Evolutionary conservation across 257 asterid genomes (phyloP), one percentile per base, ranked within the genome.

Genomic region (Fraxinus quadrangulata): DNA sequence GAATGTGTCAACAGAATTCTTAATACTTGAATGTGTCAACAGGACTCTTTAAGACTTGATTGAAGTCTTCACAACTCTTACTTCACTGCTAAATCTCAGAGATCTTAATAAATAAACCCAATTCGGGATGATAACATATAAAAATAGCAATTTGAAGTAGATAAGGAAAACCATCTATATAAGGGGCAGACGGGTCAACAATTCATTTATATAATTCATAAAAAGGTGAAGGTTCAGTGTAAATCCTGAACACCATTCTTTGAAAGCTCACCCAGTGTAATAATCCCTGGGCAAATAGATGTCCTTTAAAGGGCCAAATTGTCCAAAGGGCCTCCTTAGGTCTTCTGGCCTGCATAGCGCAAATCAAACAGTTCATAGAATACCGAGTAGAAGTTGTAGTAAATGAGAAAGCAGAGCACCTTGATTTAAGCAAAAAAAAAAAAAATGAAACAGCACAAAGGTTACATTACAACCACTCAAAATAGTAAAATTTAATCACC

Each of bases 211-310:
- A 11, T 16, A 16, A 39, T 5, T 16, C 36, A 39, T 34, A 33
- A 65, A 69, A 8, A 61, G 3, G 23, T 34, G 14, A 24, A 65
- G 54, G 10, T 78, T 13, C 6, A 2, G 26, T 26, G 5, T 5
- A 67, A 24, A n/a, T 4, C 2, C 33, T 67, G 33, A 56, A 31
- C 72, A 33, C 69, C 13, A 68, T 73, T 75, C 65, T 24, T 72
- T 37, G 76, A 23, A 79, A 78, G 87, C 98, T 90, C 91, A 95
- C 99, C 98, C 97, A 70, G 97, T 89, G 81, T 95, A 86, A 73
- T 95, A 95, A 83, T 95, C 99, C 87, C 94, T 81, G 14, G 99
- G 99, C 77, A 95, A 85, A 84, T 95, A 95, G 56, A 93, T 71
- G 59, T 95, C 99, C 82, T 93, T 95, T n/a, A 93, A 47, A 7